phyloP scores from a whole-genome alignment of 352 stramenopile genomes.

The Phytophthora sp. region DNA sequence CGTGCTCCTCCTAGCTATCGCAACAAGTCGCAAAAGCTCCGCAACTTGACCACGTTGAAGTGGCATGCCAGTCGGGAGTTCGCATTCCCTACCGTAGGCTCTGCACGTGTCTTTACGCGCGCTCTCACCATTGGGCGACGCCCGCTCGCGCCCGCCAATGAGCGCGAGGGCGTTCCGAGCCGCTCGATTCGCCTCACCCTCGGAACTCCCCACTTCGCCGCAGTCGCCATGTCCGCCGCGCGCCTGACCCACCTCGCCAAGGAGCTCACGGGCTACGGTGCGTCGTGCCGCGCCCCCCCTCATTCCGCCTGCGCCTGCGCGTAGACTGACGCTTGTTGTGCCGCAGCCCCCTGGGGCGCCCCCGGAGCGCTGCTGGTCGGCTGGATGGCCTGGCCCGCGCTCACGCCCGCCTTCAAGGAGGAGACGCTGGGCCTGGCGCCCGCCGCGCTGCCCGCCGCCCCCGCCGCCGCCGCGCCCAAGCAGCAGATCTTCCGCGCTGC shows the following conservation, averaged over 20 bases:
- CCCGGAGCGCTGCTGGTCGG: conserved; percentile 54
- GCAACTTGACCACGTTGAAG: no score
- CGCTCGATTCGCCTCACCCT: conserved; percentile 7
- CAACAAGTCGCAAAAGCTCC: no score
- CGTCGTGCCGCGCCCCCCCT: conserved; percentile 8
- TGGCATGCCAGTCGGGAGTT: no score
- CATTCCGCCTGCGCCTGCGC: neutral
- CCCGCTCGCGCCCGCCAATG: neutral
- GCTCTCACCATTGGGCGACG: neutral
- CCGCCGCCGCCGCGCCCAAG: conserved; percentile 26
- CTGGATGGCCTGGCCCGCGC: conserved; percentile 76
- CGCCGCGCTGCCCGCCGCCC: conserved; percentile 18
- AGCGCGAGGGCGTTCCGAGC: neutral
- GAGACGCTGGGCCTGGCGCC: conserved; percentile 69
- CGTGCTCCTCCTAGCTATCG: no score
- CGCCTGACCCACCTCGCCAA: conserved; percentile 57
- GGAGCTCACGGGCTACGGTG: conserved; percentile 58
- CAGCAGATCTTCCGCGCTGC: conserved; percentile 48
- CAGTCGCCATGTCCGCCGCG: conserved; percentile 25
- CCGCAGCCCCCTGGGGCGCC: conserved; percentile 56
- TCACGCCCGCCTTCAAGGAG: conserved; percentile 78
- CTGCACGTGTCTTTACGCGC: neutral
- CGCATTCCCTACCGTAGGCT: no score
- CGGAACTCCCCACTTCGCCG: conserved; percentile 5
- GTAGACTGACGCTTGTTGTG: neutral